Conservation (phyloP, 108 stramenopile species). For the Skeletonema menzelii region DNA sequence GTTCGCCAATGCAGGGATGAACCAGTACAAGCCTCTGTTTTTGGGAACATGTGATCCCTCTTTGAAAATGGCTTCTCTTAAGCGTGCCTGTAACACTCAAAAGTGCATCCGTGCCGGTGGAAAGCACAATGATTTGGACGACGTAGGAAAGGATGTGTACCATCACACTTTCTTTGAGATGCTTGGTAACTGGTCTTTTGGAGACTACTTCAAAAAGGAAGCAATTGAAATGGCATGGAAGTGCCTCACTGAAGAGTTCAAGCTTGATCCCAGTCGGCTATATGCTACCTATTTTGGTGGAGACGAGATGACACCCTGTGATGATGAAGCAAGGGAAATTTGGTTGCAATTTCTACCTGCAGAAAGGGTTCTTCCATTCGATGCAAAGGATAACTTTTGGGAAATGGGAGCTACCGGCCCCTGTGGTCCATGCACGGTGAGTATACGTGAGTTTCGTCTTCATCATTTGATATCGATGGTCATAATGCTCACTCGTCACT, state of each 20-base stretch:
- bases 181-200: constrained; percentile 99
- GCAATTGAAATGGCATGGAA: constrained; percentile 97
- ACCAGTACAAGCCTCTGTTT: constrained; percentile 99
- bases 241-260: constrained; percentile 91
- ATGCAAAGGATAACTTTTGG: constrained; percentile 99
- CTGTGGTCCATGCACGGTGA: constrained; percentile 96
- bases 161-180: constrained; percentile 99
- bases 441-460: constrained; percentile 8
- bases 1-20: constrained; percentile 99
- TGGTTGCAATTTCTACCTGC: constrained; percentile 94
- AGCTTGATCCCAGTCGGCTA: constrained; percentile 78
- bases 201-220: constrained; percentile 98
- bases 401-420: constrained; percentile 99
- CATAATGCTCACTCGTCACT: constrained; percentile 2
- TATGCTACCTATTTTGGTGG: constrained; percentile 99
- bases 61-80: constrained; percentile 83
- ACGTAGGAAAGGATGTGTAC: constrained; percentile 99
- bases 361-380: constrained; percentile 93
- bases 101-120: constrained; percentile 99
- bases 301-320: constrained; percentile 86
- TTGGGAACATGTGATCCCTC: constrained; percentile 94
- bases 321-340: constrained; percentile 88
- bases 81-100: constrained; percentile 95
- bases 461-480: neutral
- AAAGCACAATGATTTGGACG: constrained; percentile 99